Evolutionary conservation across 2,329 filamentous ascomycete genomes (phyloP).

Genomic region (Amauroascus verrucosus): DNA sequence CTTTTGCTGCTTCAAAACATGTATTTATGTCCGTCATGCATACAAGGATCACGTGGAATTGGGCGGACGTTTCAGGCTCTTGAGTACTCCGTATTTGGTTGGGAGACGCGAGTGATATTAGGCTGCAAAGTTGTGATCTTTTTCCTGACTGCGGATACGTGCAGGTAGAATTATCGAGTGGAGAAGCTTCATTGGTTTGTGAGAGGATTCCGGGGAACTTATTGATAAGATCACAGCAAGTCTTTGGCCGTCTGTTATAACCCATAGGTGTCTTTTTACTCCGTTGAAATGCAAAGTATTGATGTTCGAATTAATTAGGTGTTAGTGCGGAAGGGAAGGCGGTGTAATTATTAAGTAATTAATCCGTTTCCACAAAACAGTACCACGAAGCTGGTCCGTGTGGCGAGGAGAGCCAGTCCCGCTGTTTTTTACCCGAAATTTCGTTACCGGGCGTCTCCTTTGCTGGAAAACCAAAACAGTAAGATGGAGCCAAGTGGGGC

Average conservation of each 20-base stretch:
- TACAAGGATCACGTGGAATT: not conserved
- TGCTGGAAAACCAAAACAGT: not conserved
- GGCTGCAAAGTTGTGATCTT: constrained; percentile 7
- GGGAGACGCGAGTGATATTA: constrained; percentile 5
- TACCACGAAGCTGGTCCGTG: not conserved
- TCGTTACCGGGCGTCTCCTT: constrained; percentile 6
- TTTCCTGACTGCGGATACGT: not conserved
- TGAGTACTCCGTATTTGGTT: not conserved
- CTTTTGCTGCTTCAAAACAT: too few relatives aligned
- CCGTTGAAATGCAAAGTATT: constrained; percentile 1
- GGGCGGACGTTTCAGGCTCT: not conserved
- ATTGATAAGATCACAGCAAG: constrained; percentile 1
- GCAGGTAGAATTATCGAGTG: not conserved
- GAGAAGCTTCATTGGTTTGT: not conserved
- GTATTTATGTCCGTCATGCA: too few relatives aligned
- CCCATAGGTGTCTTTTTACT: too few relatives aligned
- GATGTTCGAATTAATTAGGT: not conserved
- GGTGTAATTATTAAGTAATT: not conserved
- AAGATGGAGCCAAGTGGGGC: constrained; percentile 14
- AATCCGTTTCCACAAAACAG: not conserved
- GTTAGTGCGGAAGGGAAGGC: not conserved
- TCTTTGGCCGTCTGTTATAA: too few relatives aligned
- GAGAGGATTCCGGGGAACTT: not conserved
- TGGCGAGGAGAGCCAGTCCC: constrained; percentile 1
- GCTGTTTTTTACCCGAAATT: constrained; percentile 7